Evolutionary conservation across 1,284 basidiomycete genomes (phyloP).

Genomic region (Cystobasidiaceae sp.): DNA sequence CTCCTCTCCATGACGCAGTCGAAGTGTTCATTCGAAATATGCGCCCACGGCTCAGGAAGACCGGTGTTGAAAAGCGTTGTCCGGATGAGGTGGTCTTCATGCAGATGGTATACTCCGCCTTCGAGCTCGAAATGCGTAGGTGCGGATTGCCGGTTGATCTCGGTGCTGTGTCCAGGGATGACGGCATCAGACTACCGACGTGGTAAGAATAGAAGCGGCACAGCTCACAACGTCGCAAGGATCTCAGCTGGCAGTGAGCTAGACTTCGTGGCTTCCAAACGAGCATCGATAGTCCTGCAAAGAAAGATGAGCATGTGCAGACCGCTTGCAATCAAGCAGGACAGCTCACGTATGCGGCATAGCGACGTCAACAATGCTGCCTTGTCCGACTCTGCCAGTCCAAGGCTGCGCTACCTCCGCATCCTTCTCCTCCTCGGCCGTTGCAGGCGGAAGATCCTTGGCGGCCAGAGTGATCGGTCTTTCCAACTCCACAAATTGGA

Average conservation of each 20-base stretch:
- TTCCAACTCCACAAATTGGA: neutral
- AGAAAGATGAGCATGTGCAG: neutral
- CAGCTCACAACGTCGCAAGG: neutral
- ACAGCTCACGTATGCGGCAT: slow-evolving; percentile 2
- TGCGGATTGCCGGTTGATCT: neutral
- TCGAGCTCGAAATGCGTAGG: neutral
- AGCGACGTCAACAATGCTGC: neutral
- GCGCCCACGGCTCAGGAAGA: neutral
- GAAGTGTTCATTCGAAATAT: neutral
- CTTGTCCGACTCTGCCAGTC: neutral
- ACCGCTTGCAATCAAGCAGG: neutral
- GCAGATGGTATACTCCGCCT: neutral
- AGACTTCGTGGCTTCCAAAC: neutral
- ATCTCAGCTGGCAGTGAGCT: neutral
- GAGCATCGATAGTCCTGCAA: neutral
- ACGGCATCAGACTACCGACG: neutral
- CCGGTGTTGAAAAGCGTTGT: neutral
- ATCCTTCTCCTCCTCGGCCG: neutral
- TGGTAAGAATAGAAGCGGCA: neutral
- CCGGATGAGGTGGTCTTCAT: neutral
- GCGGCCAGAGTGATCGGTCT: neutral
- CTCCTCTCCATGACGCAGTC: too few species aligned
- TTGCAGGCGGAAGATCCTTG: neutral
- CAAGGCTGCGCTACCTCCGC: neutral
- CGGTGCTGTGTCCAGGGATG: neutral